Conservation (phyloP, 495 filamentous ascomycete genomes). For the Sordaria brevicollis region DNA sequence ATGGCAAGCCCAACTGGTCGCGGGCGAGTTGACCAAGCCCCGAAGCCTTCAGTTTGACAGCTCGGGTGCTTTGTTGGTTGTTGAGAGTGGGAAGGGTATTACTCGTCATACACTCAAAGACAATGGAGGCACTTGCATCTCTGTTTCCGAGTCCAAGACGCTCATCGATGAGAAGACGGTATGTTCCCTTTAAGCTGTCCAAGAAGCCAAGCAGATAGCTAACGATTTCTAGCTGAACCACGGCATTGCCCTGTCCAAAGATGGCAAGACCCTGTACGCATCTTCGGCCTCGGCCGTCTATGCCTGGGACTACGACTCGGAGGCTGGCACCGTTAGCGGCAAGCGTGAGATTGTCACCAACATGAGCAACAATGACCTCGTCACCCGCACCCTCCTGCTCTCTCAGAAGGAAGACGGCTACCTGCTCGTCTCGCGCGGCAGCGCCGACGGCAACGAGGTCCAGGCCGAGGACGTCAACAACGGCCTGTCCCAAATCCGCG, state of each 20-base stretch:
- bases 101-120: conserved; percentile 38
- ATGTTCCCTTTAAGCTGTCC: conserved; percentile 7
- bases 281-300: conserved; percentile 44
- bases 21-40: conserved; percentile 40
- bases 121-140: conserved; percentile 41
- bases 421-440: conserved; percentile 50
- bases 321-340: conserved; percentile 25
- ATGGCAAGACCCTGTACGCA: conserved; percentile 53
- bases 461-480: conserved; percentile 30
- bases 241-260: conserved; percentile 47
- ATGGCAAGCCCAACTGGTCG: conserved; percentile 45
- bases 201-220: background rate
- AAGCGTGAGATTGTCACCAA: conserved; percentile 37
- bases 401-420: conserved; percentile 23
- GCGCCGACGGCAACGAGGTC: conserved; percentile 40
- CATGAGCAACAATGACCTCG: conserved; percentile 49
- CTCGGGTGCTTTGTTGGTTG: conserved; percentile 45
- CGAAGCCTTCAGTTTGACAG: conserved; percentile 50
- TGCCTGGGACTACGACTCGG: conserved; percentile 47
- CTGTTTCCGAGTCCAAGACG: conserved; percentile 22
- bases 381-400: conserved; percentile 50
- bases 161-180: conserved; percentile 30
- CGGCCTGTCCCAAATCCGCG: conserved; percentile 49
- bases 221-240: conserved; percentile 43
- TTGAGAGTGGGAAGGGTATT: conserved; percentile 44